phyloP scores from a whole-genome alignment of 2,329 filamentous ascomycete genomes.

The Orbilia ellipsospora region DNA sequence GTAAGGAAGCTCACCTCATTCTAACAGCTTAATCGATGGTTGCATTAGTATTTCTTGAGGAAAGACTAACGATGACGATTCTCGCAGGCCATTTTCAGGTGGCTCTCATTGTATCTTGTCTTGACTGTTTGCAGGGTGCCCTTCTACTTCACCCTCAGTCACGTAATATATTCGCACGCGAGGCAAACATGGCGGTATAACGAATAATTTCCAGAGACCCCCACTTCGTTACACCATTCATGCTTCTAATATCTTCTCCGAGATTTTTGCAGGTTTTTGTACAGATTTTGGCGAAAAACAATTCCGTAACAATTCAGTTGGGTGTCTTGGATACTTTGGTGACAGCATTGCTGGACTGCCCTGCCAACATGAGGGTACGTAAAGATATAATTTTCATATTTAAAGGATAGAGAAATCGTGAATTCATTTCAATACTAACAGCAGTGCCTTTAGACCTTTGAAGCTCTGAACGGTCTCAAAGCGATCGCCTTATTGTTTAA shows the following conservation, averaged over 20 bases:
- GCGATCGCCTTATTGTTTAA: slow-evolving; percentile 95
- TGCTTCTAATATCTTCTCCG: background rate
- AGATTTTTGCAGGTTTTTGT: slow-evolving; percentile 74
- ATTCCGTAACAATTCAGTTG: slow-evolving; percentile 91
- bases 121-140: slow-evolving; percentile 88
- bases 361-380: slow-evolving; percentile 79
- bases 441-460: slow-evolving; percentile 70
- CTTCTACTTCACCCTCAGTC: slow-evolving; percentile 90
- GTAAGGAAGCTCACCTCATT: slow-evolving; percentile 59
- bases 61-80: background rate
- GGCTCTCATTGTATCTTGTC: slow-evolving; percentile 83
- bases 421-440: background rate
- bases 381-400: background rate
- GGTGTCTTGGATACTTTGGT: slow-evolving; percentile 90
- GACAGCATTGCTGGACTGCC: slow-evolving; percentile 84
- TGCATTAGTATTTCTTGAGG: background rate
- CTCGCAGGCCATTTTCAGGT: slow-evolving; percentile 80
- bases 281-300: slow-evolving; percentile 90
- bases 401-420: background rate
- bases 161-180: slow-evolving; percentile 84
- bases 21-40: background rate
- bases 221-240: background rate
- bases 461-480: slow-evolving; percentile 88
- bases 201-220: background rate
- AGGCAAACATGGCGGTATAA: slow-evolving; percentile 93